Conservation (phyloP, 1,139 yeast species). For the Saccharomyces hybrid region DNA sequence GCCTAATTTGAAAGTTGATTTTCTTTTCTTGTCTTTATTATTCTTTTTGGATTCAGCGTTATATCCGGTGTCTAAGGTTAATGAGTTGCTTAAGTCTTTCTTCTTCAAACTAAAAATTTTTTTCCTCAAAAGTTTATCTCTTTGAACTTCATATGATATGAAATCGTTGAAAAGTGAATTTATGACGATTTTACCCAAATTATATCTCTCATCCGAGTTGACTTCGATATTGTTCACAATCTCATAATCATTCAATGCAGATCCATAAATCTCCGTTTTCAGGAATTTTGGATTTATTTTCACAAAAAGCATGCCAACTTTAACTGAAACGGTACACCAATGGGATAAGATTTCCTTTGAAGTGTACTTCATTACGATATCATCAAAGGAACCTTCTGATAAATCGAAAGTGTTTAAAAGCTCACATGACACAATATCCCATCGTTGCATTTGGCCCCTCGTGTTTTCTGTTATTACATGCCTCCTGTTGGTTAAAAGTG, state of each 20-base stretch:
- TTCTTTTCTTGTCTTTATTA: constrained; percentile 13
- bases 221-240: constrained; percentile 29
- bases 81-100: constrained; percentile 1
- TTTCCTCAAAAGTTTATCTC: constrained; percentile 34
- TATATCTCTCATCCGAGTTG: constrained; percentile 43
- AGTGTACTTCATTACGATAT: constrained; percentile 53
- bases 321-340: constrained; percentile 88
- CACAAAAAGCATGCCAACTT: constrained; percentile 74
- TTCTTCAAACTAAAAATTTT: constrained; percentile 17
- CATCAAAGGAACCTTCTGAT: constrained; percentile 47
- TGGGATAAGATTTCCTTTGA: constrained; percentile 67
- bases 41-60: constrained; percentile 4
- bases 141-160: constrained; percentile 40
- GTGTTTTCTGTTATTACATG: constrained; percentile 73
- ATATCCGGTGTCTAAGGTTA: constrained; percentile 1
- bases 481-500: constrained; percentile 71
- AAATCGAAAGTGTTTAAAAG: constrained; percentile 43
- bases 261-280: constrained; percentile 75
- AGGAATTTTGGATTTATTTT: constrained; percentile 48
- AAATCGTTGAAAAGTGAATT: constrained; percentile 51
- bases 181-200: constrained; percentile 49
- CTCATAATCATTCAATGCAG: constrained; percentile 46
- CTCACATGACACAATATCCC: constrained; percentile 69
- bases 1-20: constrained; percentile 15
- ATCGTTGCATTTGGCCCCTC: constrained; percentile 63